Evolutionary conservation across 306 rosid species (phyloP).

Genomic region (Prunus fruticosa): DNA sequence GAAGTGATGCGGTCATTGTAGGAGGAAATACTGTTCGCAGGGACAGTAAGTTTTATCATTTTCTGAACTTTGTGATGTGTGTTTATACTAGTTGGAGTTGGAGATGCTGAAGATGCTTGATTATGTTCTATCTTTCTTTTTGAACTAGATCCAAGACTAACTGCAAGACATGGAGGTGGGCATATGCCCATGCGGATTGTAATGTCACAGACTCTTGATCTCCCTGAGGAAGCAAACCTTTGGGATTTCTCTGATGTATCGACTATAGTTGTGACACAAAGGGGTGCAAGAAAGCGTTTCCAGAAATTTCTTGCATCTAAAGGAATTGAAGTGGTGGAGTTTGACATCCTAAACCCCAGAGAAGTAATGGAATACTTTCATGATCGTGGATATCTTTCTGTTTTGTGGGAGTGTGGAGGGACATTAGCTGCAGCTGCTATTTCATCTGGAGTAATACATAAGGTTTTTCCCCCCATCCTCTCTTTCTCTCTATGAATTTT

Average conservation of each 20-base stretch:
- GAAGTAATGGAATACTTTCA: constrained; percentile 93
- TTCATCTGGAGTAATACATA: constrained; percentile 83
- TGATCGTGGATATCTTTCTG: constrained; percentile 84
- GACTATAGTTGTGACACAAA: constrained; percentile 85
- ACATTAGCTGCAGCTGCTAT: constrained; percentile 92
- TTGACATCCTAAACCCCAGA: constrained; percentile 72
- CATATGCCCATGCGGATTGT: constrained; percentile 84
- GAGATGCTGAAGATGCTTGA: constrained; percentile 7
- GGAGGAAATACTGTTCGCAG: constrained; percentile 87
- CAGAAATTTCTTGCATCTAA: constrained; percentile 92
- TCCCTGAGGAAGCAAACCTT: constrained; percentile 78
- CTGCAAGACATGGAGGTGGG: constrained; percentile 92
- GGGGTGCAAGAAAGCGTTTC: constrained; percentile 85
- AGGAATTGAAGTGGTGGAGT: constrained; percentile 96
- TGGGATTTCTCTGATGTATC: constrained; percentile 79
- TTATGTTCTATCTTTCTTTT: constrained; percentile 2
- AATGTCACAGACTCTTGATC: constrained; percentile 72
- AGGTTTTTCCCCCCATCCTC: constrained; percentile 39
- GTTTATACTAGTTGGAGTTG: background rate
- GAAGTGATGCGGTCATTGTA: constrained; percentile 86
- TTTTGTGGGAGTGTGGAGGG: constrained; percentile 97
- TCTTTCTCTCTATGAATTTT: background rate
- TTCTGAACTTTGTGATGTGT: constrained; percentile 8
- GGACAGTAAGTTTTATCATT: constrained; percentile 64
- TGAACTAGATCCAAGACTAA: constrained; percentile 73